These are phyloP conservation scores for Diaporthe ampelina DNA, from an alignment of 2,329 filamentous ascomycete genomes.

Conservation along the genomic window DNA sequence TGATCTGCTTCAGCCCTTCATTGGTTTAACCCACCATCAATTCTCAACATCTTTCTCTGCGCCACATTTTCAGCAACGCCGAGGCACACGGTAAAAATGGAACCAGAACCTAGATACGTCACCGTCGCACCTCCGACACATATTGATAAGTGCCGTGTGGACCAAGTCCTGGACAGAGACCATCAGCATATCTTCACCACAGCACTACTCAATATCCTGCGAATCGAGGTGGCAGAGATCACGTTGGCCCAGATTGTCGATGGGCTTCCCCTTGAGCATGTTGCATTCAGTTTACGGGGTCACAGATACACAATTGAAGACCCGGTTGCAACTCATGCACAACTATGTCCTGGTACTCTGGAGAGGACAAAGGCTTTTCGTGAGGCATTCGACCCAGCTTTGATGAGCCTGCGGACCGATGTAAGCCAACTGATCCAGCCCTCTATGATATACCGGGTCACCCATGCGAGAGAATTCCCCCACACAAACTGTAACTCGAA, in stretches of 20 bases:
- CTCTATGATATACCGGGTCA: too few species aligned
- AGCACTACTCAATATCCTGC: constrained; percentile 20
- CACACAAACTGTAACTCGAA: too few species aligned
- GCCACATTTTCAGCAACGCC: background rate
- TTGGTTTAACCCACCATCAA: background rate
- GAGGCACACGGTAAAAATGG: background rate
- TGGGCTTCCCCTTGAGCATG: constrained; percentile 21
- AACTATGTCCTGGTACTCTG: background rate
- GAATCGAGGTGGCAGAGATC: constrained; percentile 1
- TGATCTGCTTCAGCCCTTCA: background rate
- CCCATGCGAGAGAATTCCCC: too few species aligned
- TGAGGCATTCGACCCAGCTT: background rate
- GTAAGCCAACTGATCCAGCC: background rate
- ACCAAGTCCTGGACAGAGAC: background rate
- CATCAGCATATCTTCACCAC: background rate
- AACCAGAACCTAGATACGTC: background rate
- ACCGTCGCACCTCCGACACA: background rate
- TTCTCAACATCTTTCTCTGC: background rate
- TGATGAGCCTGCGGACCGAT: background rate
- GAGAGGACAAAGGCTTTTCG: background rate
- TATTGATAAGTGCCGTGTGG: background rate
- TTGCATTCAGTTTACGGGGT: background rate
- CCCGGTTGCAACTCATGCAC: background rate
- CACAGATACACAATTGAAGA: background rate
- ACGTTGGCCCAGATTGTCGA: constrained; percentile 30